Conservation (phyloP, 805 yeast genomes). For the Ogataea methanolica region DNA sequence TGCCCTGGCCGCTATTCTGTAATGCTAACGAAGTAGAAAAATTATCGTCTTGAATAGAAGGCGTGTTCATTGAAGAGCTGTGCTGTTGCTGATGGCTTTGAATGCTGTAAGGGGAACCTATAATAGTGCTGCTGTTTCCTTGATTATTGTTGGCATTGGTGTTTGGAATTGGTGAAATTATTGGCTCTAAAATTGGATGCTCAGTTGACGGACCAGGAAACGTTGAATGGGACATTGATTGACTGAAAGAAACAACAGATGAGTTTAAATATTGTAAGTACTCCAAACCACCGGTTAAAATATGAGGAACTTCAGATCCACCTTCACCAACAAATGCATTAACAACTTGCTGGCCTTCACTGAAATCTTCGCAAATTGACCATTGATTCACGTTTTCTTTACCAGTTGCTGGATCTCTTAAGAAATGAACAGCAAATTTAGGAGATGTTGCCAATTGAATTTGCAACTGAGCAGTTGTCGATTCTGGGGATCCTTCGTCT, state of each 20-base stretch:
- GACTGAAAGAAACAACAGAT: conserved; percentile 26
- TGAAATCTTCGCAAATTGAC: conserved; percentile 80
- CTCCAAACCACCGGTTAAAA: conserved; percentile 49
- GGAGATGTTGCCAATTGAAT: conserved; percentile 49
- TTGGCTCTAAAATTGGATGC: conserved; percentile 35
- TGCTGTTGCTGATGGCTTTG: conserved; percentile 31
- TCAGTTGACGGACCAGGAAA: conserved; percentile 34
- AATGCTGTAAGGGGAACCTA: no score
- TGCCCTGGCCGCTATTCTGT: conserved; percentile 2
- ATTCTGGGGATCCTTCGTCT: conserved; percentile 33
- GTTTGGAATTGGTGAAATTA: conserved; percentile 12
- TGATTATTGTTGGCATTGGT: conserved; percentile 35
- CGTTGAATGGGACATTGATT: conserved; percentile 21
- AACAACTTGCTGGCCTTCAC: conserved; percentile 78
- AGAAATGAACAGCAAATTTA: conserved; percentile 72
- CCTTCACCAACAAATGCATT: conserved; percentile 56
- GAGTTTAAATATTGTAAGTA: conserved; percentile 31
- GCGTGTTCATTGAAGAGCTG: background rate
- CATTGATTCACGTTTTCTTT: conserved; percentile 57
- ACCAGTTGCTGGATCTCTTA: conserved; percentile 42
- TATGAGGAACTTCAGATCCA: conserved; percentile 64
- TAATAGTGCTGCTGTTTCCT: no score
- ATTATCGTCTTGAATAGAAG: conserved; percentile 15
- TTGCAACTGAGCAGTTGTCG: conserved; percentile 32
- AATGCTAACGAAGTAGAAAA: background rate